Evolutionary conservation across 495 filamentous ascomycete species (phyloP), one percentile per base, ranked within the genome.

Genomic region (Xylaria acuta): DNA sequence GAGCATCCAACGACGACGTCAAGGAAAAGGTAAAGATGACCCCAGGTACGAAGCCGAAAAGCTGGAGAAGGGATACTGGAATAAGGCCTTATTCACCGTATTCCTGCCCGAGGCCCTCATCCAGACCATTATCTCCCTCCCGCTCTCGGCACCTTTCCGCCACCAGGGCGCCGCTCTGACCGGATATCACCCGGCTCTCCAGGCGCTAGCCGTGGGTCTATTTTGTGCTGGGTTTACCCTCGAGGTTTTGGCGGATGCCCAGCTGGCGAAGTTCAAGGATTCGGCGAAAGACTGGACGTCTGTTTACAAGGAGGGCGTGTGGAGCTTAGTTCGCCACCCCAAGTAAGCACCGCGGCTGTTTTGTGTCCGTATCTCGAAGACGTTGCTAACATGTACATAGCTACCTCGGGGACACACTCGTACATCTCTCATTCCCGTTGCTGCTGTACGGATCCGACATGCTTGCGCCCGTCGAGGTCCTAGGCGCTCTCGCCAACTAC

Each of bases 311-410:
- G 82, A 87, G 36, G 87, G 88, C 2, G 87, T 90, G 20, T 89
- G 88, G 88, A 86, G 87, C 65, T 78, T 90, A 49, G 87, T 90
- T 11, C 80, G 88, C 38, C 87, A 90, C 80, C 88, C 88, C 0
- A 89, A 90, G 88, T 90, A 80, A 77, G 87, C 82, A 54, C 30
- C 49, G 0, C 18, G 1, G 47, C 11, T 9, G 11, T 43, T 30
- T 71, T 6, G 1, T 38, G 3, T 6, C 49, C 18, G 34, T 32
- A n/a, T 12, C 25, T 2, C 5, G 12, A 7, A 56, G 22, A 3
- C 38, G 25, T 38, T 12, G 27, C 18, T 69, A 16, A 64, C 6
- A 51, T 9, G 0, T 58, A 1, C 27, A 65, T 53, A 90, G 88
- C 75, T 90, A 89, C 58, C 84, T 89, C 51, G 88, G 88, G 5